These are phyloP conservation scores for Arachis stenosperma DNA, from an alignment of 306 rosid species.

Conservation along the genomic window DNA sequence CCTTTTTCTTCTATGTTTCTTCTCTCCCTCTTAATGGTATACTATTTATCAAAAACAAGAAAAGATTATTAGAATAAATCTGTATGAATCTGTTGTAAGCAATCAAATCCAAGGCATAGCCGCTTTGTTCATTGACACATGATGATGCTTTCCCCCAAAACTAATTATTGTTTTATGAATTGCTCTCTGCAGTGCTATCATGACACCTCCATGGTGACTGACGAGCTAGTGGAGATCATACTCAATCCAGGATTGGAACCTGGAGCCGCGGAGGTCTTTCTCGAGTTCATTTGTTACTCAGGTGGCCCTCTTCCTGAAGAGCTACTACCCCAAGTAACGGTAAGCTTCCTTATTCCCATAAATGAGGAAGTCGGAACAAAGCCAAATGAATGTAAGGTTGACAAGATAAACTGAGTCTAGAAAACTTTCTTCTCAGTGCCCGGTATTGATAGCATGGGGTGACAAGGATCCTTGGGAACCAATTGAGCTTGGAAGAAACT, in stretches of 20 bases:
- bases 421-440: conserved; percentile 66
- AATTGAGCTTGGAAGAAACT: conserved; percentile 75
- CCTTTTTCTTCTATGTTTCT: no score
- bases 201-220: conserved; percentile 85
- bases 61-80: conserved; percentile 12
- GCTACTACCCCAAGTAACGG: conserved; percentile 84
- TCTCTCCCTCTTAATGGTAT: no score
- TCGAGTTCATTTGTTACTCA: conserved; percentile 93
- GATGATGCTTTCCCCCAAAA: conserved; percentile 10
- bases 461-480: conserved; percentile 99
- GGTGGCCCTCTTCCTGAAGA: conserved; percentile 98
- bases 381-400: conserved; percentile 23
- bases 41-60: no score
- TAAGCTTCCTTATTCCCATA: conserved; percentile 28
- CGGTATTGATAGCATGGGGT: conserved; percentile 93
- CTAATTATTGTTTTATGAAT: conserved; percentile 29
- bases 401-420: conserved; percentile 29
- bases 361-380: conserved; percentile 4
- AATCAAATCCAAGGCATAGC: conserved; percentile 19
- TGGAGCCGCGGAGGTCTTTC: conserved; percentile 91
- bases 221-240: conserved; percentile 79
- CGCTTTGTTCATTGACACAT: conserved; percentile 28
- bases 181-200: conserved; percentile 80
- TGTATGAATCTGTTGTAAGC: conserved; percentile 7
- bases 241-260: conserved; percentile 93